Conservation (phyloP, 169 alveolate species). For the Eimeria sp. region DNA sequence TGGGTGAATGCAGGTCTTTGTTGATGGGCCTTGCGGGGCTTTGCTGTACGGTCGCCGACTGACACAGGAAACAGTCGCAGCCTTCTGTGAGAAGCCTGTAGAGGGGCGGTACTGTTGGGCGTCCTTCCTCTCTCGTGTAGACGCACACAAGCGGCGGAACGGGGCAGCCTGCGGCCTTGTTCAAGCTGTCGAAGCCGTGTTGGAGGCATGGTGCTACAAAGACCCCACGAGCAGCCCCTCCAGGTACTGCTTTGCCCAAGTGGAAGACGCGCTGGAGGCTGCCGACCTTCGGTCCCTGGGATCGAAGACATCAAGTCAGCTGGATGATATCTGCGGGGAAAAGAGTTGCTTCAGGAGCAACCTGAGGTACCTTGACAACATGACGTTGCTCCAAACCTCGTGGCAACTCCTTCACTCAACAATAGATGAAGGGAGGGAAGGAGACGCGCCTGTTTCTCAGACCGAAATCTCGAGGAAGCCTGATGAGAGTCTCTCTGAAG, state of each 20-base stretch:
- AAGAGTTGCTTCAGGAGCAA: conserved; percentile 84
- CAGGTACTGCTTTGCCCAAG: conserved; percentile 83
- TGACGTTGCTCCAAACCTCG: conserved; percentile 86
- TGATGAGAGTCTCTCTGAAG: not conserved
- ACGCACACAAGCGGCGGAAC: conserved; percentile 47
- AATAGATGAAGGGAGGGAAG: conserved; percentile 14
- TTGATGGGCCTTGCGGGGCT: conserved; percentile 82
- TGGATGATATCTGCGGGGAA: conserved; percentile 81
- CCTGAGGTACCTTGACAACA: conserved; percentile 84
- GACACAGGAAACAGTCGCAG: conserved; percentile 55
- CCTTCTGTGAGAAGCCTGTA: conserved; percentile 75
- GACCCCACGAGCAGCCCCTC: conserved; percentile 50
- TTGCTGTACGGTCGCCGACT: conserved; percentile 77
- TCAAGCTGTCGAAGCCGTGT: conserved; percentile 80
- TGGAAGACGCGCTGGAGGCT: conserved; percentile 75
- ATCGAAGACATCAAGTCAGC: conserved; percentile 29
- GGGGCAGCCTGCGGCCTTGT: conserved; percentile 85
- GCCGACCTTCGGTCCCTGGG: conserved; percentile 68
- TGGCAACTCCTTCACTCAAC: conserved; percentile 83
- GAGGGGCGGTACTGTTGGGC: conserved; percentile 83
- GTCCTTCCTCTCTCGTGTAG: conserved; percentile 79
- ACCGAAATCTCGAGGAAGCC: not conserved
- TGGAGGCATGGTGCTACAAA: conserved; percentile 86
- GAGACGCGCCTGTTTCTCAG: not conserved
- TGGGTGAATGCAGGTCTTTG: conserved; percentile 26